Conservation (phyloP, 768 basidiomycete genomes). For the Phylloporus sp. region DNA sequence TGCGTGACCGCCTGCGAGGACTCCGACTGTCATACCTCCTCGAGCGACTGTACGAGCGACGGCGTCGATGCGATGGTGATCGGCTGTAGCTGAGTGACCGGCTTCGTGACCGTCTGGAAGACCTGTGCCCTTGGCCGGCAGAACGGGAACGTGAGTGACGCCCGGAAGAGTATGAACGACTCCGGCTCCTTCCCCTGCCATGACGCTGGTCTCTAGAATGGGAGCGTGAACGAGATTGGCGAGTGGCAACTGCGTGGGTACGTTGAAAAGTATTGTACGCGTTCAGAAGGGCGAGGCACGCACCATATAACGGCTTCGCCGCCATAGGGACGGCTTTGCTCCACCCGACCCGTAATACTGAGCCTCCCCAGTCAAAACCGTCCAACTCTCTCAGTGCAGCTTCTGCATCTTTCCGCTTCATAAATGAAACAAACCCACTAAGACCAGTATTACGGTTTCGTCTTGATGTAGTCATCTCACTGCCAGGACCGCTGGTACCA, state of each 20-base stretch:
- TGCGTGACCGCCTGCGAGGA: constrained; percentile 39
- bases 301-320: constrained; percentile 75
- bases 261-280: neutral
- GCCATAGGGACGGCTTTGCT: constrained; percentile 93
- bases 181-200: constrained; percentile 22
- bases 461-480: constrained; percentile 70
- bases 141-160: constrained; percentile 32
- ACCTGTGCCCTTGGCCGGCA: constrained; percentile 24
- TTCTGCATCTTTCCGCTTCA: constrained; percentile 91
- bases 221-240: constrained; percentile 33
- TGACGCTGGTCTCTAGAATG: constrained; percentile 29
- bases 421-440: constrained; percentile 95
- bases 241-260: constrained; percentile 15
- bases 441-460: constrained; percentile 70
- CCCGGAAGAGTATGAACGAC: constrained; percentile 22
- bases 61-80: constrained; percentile 36
- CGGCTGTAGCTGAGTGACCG: constrained; percentile 30
- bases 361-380: constrained; percentile 93
- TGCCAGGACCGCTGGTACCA: constrained; percentile 57
- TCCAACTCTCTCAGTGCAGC: constrained; percentile 84
- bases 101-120: constrained; percentile 24
- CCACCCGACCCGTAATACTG: constrained; percentile 85
- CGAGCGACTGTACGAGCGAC: constrained; percentile 48
- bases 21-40: constrained; percentile 42
- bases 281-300: constrained; percentile 11